Evolutionary conservation across 805 yeast species (phyloP).

Genomic region (Candida hispaniensis): DNA sequence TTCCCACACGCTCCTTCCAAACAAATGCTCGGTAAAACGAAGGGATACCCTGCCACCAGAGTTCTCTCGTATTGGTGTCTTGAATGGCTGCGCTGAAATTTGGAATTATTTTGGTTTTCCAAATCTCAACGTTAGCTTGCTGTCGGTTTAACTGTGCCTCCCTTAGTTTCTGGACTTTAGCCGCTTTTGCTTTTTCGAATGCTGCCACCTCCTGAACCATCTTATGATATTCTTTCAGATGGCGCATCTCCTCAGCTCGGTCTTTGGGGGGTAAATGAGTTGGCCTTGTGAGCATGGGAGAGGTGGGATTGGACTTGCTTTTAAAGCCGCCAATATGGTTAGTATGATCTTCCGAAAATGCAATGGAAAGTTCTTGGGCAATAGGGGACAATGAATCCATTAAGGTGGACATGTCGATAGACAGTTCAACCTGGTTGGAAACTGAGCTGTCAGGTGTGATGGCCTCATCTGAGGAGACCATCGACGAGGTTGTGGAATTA

Average conservation of each 20-base stretch:
- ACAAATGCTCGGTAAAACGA: conserved; percentile 35
- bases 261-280: conserved; percentile 50
- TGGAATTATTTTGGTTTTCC: conserved; percentile 35
- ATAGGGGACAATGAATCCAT: conserved; percentile 14
- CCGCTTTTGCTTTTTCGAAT: conserved; percentile 29
- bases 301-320: not conserved
- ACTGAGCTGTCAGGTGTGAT: conserved; percentile 15
- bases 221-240: conserved; percentile 14
- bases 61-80: conserved; percentile 36
- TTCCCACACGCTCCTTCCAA: conserved; percentile 42
- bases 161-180: conserved; percentile 13
- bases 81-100: conserved; percentile 30
- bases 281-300: conserved; percentile 42
- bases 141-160: conserved; percentile 21
- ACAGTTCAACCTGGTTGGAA: conserved; percentile 12
- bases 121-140: conserved; percentile 27
- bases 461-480: conserved; percentile 16
- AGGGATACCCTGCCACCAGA: conserved; percentile 56
- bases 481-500: conserved; percentile 15
- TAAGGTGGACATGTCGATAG: conserved; percentile 14
- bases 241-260: conserved; percentile 21
- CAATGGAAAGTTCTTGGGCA: conserved; percentile 13
- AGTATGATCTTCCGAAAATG: conserved; percentile 13
- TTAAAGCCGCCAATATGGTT: conserved; percentile 2
- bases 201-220: conserved; percentile 30